Evolutionary conservation across 2,329 filamentous ascomycete species (phyloP), one percentile per base, ranked within the genome.

Genomic region (Karstenula rhodostoma): DNA sequence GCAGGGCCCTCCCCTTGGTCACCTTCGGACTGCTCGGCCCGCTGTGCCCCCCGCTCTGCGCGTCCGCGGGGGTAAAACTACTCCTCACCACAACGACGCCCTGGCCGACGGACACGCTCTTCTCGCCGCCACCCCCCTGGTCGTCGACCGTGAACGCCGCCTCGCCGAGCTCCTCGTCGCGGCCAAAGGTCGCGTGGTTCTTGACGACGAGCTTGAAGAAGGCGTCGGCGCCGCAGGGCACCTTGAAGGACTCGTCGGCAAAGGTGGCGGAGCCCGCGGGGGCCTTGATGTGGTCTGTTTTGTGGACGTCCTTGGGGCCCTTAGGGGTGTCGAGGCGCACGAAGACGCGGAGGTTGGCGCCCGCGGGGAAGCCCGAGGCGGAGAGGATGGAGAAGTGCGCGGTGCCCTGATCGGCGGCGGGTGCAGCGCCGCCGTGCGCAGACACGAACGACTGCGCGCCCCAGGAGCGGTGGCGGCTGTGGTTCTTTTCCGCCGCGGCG

Each of bases 131-230:
- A 2, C 87, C 86, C 9, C 85, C 83, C 65, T 87, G 85, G 74
- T 99, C 94, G 65, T 94, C 93, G n/a, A 99, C 87, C 74, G 96
- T 94, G 80, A 97, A 96, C n/a, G 90, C 76, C 5, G 87, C 87
- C 73, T 98, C 94, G 56, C 95, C 95, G 0, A 99, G 85, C 60
- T 90, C 87, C 58, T 94, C 90, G 74, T 96, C 93, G 59, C 88
- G 90, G 54, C 92, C 90, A 73, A 98, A 94, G 0, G 89, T 91
- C 71, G 91, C 87, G 73, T 97, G 92, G 69, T 93, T 90, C 75
- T 93, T 93, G 63, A 93, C 93, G 64, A 91, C 86, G 62, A 99
- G 76, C 75, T 93, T 91, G 85, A 97, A 98, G 73, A 92, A 89
- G 23, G 91, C 85, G 69, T 97, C 94, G 2, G 94, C 89, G 0